These are phyloP conservation scores for Uromyces viciae-fabae DNA, from an alignment of 1,284 basidiomycete species.

Conservation along the genomic window DNA sequence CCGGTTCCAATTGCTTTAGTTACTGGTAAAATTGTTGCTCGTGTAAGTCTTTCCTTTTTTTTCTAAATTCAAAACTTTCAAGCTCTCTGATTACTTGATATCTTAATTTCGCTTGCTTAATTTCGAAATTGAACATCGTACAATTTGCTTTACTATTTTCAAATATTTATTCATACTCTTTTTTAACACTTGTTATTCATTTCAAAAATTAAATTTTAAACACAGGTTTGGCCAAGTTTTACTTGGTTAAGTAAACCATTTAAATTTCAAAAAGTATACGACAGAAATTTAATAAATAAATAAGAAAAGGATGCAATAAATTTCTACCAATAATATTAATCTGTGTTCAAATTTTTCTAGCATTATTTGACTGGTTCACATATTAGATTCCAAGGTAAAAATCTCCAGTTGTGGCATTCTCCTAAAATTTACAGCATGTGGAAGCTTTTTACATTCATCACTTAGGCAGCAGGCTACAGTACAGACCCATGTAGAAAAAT, in stretches of 20 bases:
- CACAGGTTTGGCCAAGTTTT: conserved; percentile 21
- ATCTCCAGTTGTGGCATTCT: too few species aligned
- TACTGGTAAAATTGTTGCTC: conserved; percentile 29
- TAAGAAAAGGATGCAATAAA: too few species aligned
- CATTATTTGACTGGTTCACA: too few species aligned
- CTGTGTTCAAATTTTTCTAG: too few species aligned
- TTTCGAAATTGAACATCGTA: neutral
- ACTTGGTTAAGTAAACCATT: conserved; percentile 19
- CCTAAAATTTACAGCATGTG: too few species aligned
- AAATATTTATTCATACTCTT: neutral
- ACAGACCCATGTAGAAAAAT: too few species aligned
- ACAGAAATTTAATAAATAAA: too few species aligned
- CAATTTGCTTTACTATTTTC: neutral
- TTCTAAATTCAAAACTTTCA: neutral
- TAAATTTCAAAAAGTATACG: conserved; percentile 5
- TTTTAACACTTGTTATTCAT: neutral
- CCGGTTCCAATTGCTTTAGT: conserved; percentile 37
- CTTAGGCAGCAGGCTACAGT: too few species aligned
- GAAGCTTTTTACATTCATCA: too few species aligned
- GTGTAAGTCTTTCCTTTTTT: conserved; percentile 14
- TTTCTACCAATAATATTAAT: too few species aligned
- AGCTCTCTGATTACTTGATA: neutral
- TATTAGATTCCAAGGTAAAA: too few species aligned
- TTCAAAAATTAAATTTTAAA: neutral
- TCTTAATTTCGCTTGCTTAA: neutral